These are phyloP conservation scores for Adiantum capillusveneris DNA, from an alignment of 75 land plant species.

Conservation along the genomic window DNA sequence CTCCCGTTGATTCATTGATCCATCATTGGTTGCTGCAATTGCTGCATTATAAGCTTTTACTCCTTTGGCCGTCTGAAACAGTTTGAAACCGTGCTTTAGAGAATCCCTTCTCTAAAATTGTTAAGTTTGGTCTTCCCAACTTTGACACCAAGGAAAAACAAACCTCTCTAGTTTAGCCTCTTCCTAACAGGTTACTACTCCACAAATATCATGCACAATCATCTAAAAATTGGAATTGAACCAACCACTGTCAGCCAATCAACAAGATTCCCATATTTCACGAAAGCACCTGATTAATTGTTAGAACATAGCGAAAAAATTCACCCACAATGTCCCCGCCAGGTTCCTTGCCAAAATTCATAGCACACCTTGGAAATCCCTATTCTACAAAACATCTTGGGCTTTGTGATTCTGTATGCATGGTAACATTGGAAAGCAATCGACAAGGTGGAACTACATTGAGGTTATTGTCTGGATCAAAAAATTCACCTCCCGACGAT, in stretches of 20 bases:
- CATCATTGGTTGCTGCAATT: slow-evolving; percentile 63
- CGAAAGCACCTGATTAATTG: too few species aligned
- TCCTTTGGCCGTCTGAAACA: slow-evolving; percentile 77
- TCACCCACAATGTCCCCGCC: neutral
- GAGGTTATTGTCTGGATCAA: neutral
- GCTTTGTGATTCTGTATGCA: neutral
- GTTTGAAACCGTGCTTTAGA: neutral
- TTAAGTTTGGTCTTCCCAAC: too few species aligned
- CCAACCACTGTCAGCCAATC: too few species aligned
- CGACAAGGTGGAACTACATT: neutral
- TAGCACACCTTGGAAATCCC: neutral
- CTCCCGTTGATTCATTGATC: slow-evolving; percentile 32
- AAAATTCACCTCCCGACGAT: slow-evolving; percentile 71
- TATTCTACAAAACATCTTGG: neutral
- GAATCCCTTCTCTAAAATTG: too few species aligned
- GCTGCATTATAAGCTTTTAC: slow-evolving; percentile 84
- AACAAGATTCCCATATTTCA: too few species aligned
- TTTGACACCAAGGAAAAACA: neutral
- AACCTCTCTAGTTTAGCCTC: neutral
- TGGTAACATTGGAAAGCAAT: neutral
- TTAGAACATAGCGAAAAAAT: too few species aligned
- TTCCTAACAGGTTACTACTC: neutral
- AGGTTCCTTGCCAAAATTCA: neutral
- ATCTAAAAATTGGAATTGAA: neutral
- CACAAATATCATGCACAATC: neutral